Conservation (phyloP, 495 filamentous ascomycete genomes). For the Saxophila tyrrhenica region DNA sequence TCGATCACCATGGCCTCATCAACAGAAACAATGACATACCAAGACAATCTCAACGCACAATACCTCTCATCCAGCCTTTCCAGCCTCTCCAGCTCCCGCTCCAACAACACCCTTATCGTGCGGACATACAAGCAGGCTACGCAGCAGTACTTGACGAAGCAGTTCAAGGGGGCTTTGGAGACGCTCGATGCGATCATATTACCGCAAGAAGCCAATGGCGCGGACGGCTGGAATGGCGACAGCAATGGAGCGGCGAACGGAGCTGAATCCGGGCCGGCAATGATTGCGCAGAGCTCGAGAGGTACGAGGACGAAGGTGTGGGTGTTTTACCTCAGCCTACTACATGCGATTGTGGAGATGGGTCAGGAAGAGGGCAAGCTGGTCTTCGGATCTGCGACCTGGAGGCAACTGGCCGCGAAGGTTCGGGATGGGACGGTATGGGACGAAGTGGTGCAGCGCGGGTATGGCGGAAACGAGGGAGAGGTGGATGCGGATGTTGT, state of each 20-base stretch:
- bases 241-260: conserved; percentile 20
- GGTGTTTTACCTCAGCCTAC: conserved; percentile 87
- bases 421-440: conserved; percentile 79
- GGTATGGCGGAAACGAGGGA: conserved; percentile 76
- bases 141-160: conserved; percentile 82
- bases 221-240: conserved; percentile 31
- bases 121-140: conserved; percentile 85
- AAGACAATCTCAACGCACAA: conserved; percentile 3
- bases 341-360: conserved; percentile 81
- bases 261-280: conserved; percentile 36
- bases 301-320: conserved; percentile 86
- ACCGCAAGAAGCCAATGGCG: conserved; percentile 19
- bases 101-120: conserved; percentile 51
- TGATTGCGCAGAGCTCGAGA: conserved; percentile 59
- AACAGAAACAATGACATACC: conserved; percentile 13
- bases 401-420: conserved; percentile 66
- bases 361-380: conserved; percentile 82
- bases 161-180: conserved; percentile 76
- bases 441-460: conserved; percentile 78
- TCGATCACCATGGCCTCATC: conserved; percentile 2
- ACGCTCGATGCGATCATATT: conserved; percentile 70
- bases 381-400: conserved; percentile 71
- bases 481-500: conserved; percentile 92
- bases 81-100: conserved; percentile 44
- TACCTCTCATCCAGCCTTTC: conserved; percentile 40